These are phyloP conservation scores for Telfairia occidentalis DNA, from an alignment of 331 rosid genomes.

Conservation along the genomic window DNA sequence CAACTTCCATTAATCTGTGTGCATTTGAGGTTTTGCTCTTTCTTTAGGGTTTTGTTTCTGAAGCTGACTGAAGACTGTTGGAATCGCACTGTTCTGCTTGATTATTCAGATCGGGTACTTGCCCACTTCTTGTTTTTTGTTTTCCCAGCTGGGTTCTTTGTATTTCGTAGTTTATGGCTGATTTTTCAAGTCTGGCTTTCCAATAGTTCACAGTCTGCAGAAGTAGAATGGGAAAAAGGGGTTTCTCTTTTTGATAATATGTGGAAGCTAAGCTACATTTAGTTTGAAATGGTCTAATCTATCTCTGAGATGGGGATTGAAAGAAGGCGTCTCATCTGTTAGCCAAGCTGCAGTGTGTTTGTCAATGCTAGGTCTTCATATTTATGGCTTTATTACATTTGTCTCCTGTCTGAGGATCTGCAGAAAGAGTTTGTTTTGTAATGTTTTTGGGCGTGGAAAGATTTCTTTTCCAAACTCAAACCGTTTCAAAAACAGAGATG, in stretches of 20 bases:
- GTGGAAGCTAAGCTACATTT: not conserved
- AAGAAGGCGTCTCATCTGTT: not conserved
- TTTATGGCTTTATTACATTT: not conserved
- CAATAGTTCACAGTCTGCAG: not conserved
- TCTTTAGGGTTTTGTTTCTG: slow-evolving; percentile 13
- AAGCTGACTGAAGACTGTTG: not conserved
- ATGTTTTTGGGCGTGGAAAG: not conserved
- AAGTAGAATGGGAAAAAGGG: not conserved
- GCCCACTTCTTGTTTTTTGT: not conserved
- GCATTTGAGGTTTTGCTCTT: not conserved
- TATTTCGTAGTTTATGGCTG: slow-evolving; percentile 4
- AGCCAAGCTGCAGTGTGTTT: not conserved
- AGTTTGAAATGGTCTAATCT: not conserved
- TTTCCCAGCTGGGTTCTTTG: slow-evolving; percentile 17
- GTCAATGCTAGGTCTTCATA: not conserved
- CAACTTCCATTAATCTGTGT: not conserved
- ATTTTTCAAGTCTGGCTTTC: slow-evolving; percentile 1
- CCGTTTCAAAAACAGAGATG: not conserved
- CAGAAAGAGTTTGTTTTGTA: not conserved
- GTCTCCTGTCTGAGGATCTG: not conserved
- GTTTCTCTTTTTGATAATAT: not conserved
- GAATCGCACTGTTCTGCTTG: not conserved
- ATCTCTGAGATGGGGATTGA: not conserved
- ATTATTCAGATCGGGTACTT: slow-evolving; percentile 6
- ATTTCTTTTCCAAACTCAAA: not conserved